Conservation (phyloP, 2,329 filamentous ascomycete species). For the Exophiala sp. region DNA sequence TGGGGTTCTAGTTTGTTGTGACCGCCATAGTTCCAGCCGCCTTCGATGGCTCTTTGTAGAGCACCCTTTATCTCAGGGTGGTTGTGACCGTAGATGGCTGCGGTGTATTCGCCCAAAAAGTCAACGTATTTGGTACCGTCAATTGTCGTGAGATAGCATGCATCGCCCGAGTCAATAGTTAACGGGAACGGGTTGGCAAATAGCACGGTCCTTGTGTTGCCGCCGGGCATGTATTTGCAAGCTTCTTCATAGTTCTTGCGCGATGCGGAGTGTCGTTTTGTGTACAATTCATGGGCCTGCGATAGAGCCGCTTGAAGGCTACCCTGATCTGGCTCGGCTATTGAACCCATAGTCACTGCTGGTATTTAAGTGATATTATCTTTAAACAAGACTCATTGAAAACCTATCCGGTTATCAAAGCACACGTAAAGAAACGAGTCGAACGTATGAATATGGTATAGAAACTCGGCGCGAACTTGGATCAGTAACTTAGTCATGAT, state of each 20-base stretch:
- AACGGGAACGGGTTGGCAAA: conserved; percentile 35
- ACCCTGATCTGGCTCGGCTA: neutral
- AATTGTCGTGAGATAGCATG: conserved; percentile 32
- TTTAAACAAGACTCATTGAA: neutral
- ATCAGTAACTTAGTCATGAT: neutral
- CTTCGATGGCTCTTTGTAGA: conserved; percentile 44
- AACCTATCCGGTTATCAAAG: neutral
- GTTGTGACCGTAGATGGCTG: conserved; percentile 64
- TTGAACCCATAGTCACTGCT: conserved; percentile 17
- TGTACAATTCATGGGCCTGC: conserved; percentile 14
- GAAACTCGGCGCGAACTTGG: no score
- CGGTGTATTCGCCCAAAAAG: conserved; percentile 61
- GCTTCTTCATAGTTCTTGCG: conserved; percentile 24
- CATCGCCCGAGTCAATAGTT: conserved; percentile 31
- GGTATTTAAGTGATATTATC: neutral
- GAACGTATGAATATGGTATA: no score
- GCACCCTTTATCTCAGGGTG: conserved; percentile 53
- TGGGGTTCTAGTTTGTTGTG: conserved; percentile 51
- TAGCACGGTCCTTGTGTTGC: conserved; percentile 34
- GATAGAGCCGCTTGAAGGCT: conserved; percentile 11
- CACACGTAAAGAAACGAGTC: neutral
- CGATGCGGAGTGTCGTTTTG: conserved; percentile 10
- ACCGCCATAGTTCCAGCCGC: conserved; percentile 55
- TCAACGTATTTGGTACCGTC: conserved; percentile 51
- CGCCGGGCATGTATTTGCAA: conserved; percentile 30